Evolutionary conservation across 1,139 yeast genomes (phyloP).

Genomic region (Yamadazyma sp.): DNA sequence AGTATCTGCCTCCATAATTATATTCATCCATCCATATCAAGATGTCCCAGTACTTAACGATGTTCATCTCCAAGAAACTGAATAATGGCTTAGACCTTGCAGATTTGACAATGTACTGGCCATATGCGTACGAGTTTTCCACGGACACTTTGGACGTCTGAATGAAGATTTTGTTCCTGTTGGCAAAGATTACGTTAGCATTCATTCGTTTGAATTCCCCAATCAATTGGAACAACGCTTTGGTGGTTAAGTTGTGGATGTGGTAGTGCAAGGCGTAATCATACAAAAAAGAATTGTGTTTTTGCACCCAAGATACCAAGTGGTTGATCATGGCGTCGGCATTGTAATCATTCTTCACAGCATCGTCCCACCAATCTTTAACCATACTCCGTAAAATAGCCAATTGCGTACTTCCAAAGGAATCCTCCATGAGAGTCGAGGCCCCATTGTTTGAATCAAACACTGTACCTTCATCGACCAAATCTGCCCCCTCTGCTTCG

Average conservation of each 20-base stretch:
- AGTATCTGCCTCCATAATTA: conserved; percentile 83
- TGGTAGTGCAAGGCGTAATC: conserved; percentile 83
- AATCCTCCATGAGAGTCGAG: conserved; percentile 65
- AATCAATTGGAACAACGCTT: conserved; percentile 76
- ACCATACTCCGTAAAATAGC: conserved; percentile 71
- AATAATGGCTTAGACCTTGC: conserved; percentile 81
- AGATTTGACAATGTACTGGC: conserved; percentile 81
- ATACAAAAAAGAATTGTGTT: conserved; percentile 68
- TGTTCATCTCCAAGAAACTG: conserved; percentile 73
- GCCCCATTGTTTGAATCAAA: conserved; percentile 46
- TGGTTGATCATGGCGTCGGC: conserved; percentile 87
- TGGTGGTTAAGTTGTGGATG: conserved; percentile 81
- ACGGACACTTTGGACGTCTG: conserved; percentile 73
- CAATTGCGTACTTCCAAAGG: conserved; percentile 79
- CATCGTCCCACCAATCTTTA: conserved; percentile 94
- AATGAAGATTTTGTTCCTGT: conserved; percentile 70
- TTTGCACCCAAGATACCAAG: conserved; percentile 86
- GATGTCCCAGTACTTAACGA: conserved; percentile 85
- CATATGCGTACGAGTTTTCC: conserved; percentile 88
- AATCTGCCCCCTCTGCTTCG: conserved; percentile 87
- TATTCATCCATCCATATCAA: conserved; percentile 93
- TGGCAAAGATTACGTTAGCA: conserved; percentile 76
- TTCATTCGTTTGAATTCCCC: conserved; percentile 82
- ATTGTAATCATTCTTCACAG: conserved; percentile 61
- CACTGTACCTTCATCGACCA: conserved; percentile 55